phyloP scores from a whole-genome alignment of 768 basidiomycete species.

The Leccinum disarticulatum region DNA sequence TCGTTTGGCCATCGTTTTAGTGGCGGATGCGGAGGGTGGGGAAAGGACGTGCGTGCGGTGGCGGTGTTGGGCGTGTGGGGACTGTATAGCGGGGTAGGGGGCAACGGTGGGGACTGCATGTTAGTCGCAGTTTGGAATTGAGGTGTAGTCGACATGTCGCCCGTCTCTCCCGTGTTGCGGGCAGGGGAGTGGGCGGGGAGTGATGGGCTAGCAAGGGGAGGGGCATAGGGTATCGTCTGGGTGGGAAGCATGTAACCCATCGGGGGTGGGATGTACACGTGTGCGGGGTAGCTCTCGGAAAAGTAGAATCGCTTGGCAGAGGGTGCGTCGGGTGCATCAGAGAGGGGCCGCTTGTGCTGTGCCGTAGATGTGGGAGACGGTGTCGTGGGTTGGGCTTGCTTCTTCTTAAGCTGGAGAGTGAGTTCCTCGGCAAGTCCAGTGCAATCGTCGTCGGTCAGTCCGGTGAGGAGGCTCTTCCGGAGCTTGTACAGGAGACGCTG shows the following conservation, averaged over 20 bases:
- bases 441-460: constrained; percentile 58
- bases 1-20: constrained; percentile 78
- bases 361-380: constrained; percentile 10
- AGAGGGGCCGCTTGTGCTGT: constrained; percentile 30
- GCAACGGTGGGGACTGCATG: constrained; percentile 20
- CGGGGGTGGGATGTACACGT: constrained; percentile 30
- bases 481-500: constrained; percentile 64
- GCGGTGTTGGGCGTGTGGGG: constrained; percentile 25
- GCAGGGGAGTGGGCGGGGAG: constrained; percentile 13
- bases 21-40: constrained; percentile 60
- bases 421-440: constrained; percentile 56
- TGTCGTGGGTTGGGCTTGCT: constrained; percentile 3
- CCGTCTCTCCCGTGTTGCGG: constrained; percentile 13
- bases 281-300: constrained; percentile 27
- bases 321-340: constrained; percentile 23
- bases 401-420: constrained; percentile 40
- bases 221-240: constrained; percentile 29
- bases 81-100: constrained; percentile 23
- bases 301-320: constrained; percentile 31
- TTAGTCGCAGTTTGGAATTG: constrained; percentile 14
- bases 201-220: constrained; percentile 21
- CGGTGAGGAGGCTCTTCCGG: constrained; percentile 57
- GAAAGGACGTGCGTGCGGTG: constrained; percentile 31
- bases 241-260: constrained; percentile 30
- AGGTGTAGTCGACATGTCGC: constrained; percentile 16